These are phyloP conservation scores for Penstemon davidsonii DNA, from an alignment of 257 asterid genomes.

Conservation along the genomic window DNA sequence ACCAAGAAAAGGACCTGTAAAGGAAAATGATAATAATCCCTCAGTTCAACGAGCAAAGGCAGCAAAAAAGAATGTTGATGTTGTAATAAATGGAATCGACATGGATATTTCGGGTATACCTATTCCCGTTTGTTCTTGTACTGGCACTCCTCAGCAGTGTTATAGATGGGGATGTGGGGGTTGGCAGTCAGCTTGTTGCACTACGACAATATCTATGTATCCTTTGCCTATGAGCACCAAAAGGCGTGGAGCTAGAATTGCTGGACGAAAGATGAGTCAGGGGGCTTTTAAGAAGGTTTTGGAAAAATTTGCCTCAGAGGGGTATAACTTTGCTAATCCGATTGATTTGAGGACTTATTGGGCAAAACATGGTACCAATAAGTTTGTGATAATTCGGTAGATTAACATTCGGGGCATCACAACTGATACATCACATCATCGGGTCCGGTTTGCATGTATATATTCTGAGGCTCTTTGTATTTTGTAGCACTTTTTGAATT, in stretches of 20 bases:
- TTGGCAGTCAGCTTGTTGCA: constrained; percentile 98
- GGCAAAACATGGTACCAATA: constrained; percentile 99
- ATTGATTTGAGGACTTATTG: constrained; percentile 90
- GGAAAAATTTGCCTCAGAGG: constrained; percentile 84
- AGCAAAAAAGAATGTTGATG: constrained; percentile 70
- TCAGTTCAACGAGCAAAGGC: constrained; percentile 64
- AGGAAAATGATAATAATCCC: constrained; percentile 51
- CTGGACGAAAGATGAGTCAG: constrained; percentile 98
- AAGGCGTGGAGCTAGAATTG: constrained; percentile 92
- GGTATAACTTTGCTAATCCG: constrained; percentile 69
- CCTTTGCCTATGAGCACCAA: constrained; percentile 96
- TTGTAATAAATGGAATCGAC: constrained; percentile 79
- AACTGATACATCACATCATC: constrained; percentile 28
- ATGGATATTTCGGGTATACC: constrained; percentile 91
- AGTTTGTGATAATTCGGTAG: constrained; percentile 93
- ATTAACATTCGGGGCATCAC: constrained; percentile 21
- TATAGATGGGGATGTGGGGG: constrained; percentile 99
- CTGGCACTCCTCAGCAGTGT: constrained; percentile 93
- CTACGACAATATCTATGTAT: constrained; percentile 85
- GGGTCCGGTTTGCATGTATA: constrained; percentile 61
- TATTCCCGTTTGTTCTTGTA: constrained; percentile 89
- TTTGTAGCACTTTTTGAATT: constrained; percentile 34
- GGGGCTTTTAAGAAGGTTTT: constrained; percentile 96
- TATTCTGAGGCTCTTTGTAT: constrained; percentile 51
- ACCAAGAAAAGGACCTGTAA: constrained; percentile 53